Conservation (phyloP, 495 filamentous ascomycete species). For the Penicillium canariense region DNA sequence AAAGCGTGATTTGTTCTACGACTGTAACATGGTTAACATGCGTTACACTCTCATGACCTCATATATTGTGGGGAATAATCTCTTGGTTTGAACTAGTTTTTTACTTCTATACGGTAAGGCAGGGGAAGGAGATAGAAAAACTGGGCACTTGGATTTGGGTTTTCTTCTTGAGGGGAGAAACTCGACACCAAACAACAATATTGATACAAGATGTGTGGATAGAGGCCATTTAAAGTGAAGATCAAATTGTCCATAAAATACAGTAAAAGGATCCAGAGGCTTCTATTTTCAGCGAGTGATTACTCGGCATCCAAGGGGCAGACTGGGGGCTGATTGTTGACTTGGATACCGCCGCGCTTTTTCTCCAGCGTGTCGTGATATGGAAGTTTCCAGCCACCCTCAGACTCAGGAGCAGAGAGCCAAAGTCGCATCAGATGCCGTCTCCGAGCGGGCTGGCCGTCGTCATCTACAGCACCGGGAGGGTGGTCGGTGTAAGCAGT, state of each 20-base stretch:
- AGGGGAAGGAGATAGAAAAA: no score
- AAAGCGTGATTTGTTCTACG: no score
- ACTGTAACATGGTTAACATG: no score
- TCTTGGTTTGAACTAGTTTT: no score
- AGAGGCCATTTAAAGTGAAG: no score
- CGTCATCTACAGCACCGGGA: constrained; percentile 32
- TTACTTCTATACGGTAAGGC: no score
- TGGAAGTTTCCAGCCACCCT: constrained; percentile 78
- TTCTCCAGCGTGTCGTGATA: constrained; percentile 69
- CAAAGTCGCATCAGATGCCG: constrained; percentile 76
- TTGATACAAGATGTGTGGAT: no score
- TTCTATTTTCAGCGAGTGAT: neutral
- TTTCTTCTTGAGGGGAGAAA: no score
- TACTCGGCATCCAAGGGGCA: constrained; percentile 67
- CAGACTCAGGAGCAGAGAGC: constrained; percentile 70
- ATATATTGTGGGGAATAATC: no score
- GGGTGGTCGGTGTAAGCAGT: constrained; percentile 64
- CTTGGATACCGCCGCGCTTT: constrained; percentile 80
- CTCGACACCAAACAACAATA: no score
- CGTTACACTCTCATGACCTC: no score
- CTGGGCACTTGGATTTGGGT: no score
- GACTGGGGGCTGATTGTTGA: constrained; percentile 63
- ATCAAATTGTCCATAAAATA: neutral
- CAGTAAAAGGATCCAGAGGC: neutral
- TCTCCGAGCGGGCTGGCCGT: constrained; percentile 46